Base-by-base conservation (phyloP, 1,139 yeast genomes). In the Fermentozyma sake region DNA sequence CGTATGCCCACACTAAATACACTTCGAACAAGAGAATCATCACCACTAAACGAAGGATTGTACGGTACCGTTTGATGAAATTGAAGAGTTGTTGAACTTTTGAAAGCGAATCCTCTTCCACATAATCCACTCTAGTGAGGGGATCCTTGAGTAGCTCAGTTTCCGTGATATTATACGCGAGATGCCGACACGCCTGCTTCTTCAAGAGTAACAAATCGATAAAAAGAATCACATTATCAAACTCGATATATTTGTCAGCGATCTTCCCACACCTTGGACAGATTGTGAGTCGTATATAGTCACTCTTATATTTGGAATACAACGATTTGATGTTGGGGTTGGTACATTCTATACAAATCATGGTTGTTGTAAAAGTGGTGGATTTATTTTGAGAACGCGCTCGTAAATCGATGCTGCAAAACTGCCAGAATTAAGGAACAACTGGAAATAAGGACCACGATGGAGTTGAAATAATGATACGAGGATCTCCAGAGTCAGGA, bases 341-440 rank as follows among this genome's bases (percentile, higher is more conserved):
- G 12, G 77, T 72, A 54, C 98, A 91, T 52, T 87, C 95, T 14
- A 89, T 82, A 53, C 98, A 91, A 38, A 87, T 79, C 96, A 89
- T 86, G 20, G 23, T 14, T 14, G 15, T 22, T 14, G 19, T 22
- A 11, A n/a, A 10, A 12, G 12, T 17, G 11, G 21, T 39, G 34
- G 18, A 35, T 23, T 6, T n/a, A 15, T 26, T n/a, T n/a, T n/a
- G n/a, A n/a, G n/a, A n/a, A n/a, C n/a, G n/a, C n/a, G n/a, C n/a
- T n/a, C n/a, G n/a, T n/a, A n/a, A n/a, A n/a, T n/a, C n/a, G n/a
- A n/a, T n/a, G n/a, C n/a, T n/a, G n/a, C n/a, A n/a, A n/a, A n/a
- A n/a, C n/a, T n/a, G n/a, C n/a, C n/a, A n/a, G n/a, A n/a, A n/a
- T n/a, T n/a, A n/a, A n/a, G n/a, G n/a, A n/a, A n/a, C n/a, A n/a